Conservation (phyloP, 495 filamentous ascomycete species). For the Podospora anserina region DNA sequence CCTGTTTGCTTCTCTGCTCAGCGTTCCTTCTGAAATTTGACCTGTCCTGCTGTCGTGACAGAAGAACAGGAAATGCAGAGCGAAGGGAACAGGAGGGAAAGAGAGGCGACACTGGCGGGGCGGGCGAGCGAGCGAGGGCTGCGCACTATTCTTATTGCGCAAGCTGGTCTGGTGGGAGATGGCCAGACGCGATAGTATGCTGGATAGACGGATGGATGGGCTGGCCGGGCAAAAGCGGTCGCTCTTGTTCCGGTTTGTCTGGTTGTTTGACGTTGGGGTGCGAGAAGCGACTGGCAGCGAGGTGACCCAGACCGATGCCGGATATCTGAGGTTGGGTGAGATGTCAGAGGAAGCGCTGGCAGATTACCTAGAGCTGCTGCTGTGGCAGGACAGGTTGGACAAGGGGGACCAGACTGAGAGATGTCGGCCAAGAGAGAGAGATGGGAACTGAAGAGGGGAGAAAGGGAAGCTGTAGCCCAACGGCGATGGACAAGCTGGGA, state of each 20-base stretch:
- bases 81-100: constrained; percentile 13
- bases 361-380: not conserved
- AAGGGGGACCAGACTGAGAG: not conserved
- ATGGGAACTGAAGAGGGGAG: constrained; percentile 3
- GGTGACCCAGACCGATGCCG: not conserved
- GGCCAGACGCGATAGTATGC: not conserved
- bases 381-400: constrained; percentile 3
- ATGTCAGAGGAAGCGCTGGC: constrained; percentile 5
- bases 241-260: constrained; percentile 17
- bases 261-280: not conserved
- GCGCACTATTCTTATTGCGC: constrained; percentile 35
- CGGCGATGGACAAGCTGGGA: not conserved
- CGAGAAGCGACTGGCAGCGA: not conserved
- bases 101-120: constrained; percentile 14
- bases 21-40: not conserved
- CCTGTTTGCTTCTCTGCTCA: constrained; percentile 12
- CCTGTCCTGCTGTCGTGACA: not conserved
- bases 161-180: constrained; percentile 19
- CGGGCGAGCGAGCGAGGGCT: constrained; percentile 14
- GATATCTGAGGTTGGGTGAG: not conserved
- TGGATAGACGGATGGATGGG: constrained; percentile 4
- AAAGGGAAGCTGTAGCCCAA: not conserved
- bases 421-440: not conserved
- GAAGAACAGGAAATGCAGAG: constrained; percentile 7
- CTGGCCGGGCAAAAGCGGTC: constrained; percentile 24